These are phyloP conservation scores for Tylopilus sp. DNA, from an alignment of 1,284 basidiomycete genomes.

Conservation along the genomic window DNA sequence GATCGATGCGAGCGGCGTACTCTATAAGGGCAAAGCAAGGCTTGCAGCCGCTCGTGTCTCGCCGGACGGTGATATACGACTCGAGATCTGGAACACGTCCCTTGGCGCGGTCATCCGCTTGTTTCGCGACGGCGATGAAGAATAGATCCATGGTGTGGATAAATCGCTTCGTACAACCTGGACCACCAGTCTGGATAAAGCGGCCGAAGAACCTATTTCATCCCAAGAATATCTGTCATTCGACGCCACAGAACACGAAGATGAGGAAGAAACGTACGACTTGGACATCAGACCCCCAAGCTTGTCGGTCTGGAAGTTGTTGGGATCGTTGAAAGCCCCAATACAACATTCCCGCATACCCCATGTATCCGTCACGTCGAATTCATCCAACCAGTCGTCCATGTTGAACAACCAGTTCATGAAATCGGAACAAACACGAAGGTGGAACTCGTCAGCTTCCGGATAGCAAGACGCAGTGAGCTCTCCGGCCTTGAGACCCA, in stretches of 20 bases:
- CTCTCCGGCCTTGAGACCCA: slow-evolving; percentile 72
- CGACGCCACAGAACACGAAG: slow-evolving; percentile 7
- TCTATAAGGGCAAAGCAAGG: slow-evolving; percentile 71
- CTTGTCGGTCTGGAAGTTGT: slow-evolving; percentile 57
- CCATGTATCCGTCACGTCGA: slow-evolving; percentile 46
- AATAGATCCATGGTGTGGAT: slow-evolving; percentile 66
- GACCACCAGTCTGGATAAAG: slow-evolving; percentile 59
- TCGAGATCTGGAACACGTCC: slow-evolving; percentile 63
- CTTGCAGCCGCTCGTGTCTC: slow-evolving; percentile 69
- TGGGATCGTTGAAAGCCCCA: slow-evolving; percentile 61
- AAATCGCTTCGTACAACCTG: slow-evolving; percentile 65
- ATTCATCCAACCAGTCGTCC: slow-evolving; percentile 69
- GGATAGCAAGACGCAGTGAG: slow-evolving; percentile 76
- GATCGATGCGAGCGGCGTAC: slow-evolving; percentile 64
- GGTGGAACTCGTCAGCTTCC: slow-evolving; percentile 59
- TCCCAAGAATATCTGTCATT: slow-evolving; percentile 15
- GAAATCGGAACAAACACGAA: slow-evolving; percentile 72
- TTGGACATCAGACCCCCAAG: slow-evolving; percentile 63
- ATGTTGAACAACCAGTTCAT: slow-evolving; percentile 69
- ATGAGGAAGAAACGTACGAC: slow-evolving; percentile 55
- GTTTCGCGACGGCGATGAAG: slow-evolving; percentile 64
- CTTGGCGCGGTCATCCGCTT: slow-evolving; percentile 63
- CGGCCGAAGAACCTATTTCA: slow-evolving; percentile 61
- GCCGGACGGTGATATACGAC: slow-evolving; percentile 66
- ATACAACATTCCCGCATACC: slow-evolving; percentile 59